Percentiles rank a stretch among this genome's conserved stretches.
These are phyloP conservation scores for Fusarium coicis DNA, from an alignment of 2,329 filamentous ascomycete species.

Conservation along the genomic window DNA sequence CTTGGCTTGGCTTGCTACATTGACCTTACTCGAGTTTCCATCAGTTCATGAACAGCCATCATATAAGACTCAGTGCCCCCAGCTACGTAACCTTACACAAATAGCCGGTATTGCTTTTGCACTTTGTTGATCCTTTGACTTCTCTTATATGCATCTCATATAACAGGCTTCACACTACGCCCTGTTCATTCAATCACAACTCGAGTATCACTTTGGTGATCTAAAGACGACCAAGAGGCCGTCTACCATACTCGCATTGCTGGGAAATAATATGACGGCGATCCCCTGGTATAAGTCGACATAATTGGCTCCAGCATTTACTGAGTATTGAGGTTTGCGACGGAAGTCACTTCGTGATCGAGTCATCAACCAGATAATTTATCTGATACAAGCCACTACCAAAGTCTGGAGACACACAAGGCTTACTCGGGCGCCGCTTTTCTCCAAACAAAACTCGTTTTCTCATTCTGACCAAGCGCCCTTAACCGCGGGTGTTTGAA, in stretches of 20 bases:
- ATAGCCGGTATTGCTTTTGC: slow-evolving; percentile 2
- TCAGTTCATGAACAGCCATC: slow-evolving; percentile 32
- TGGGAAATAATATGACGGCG: slow-evolving; percentile 29
- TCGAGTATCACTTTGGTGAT: slow-evolving; percentile 8
- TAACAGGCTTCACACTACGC: neutral
- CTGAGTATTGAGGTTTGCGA: slow-evolving; percentile 7
- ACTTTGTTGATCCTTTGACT: slow-evolving; percentile 3
- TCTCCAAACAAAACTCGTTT: slow-evolving; percentile 13
- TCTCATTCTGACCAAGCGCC: slow-evolving; percentile 15
- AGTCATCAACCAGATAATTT: slow-evolving; percentile 23
- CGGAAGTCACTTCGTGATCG: slow-evolving; percentile 13
- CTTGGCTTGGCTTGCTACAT: slow-evolving; percentile 40
- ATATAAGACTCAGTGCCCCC: slow-evolving; percentile 43
- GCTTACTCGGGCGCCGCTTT: slow-evolving; percentile 28
- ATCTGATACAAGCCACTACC: slow-evolving; percentile 37
- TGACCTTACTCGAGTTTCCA: slow-evolving; percentile 35
- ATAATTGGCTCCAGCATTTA: slow-evolving; percentile 19
- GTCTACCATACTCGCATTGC: slow-evolving; percentile 20
- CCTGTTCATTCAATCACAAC: slow-evolving; percentile 3
- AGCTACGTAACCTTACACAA: slow-evolving; percentile 7
- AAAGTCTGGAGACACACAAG: slow-evolving; percentile 8
- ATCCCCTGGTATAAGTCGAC: slow-evolving; percentile 31
- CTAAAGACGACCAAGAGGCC: slow-evolving; percentile 4
- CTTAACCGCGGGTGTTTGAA: slow-evolving; percentile 25
- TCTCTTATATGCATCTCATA: neutral